These are phyloP conservation scores for Fulvia fulva DNA, from an alignment of 2,329 filamentous ascomycete genomes.

Conservation along the genomic window DNA sequence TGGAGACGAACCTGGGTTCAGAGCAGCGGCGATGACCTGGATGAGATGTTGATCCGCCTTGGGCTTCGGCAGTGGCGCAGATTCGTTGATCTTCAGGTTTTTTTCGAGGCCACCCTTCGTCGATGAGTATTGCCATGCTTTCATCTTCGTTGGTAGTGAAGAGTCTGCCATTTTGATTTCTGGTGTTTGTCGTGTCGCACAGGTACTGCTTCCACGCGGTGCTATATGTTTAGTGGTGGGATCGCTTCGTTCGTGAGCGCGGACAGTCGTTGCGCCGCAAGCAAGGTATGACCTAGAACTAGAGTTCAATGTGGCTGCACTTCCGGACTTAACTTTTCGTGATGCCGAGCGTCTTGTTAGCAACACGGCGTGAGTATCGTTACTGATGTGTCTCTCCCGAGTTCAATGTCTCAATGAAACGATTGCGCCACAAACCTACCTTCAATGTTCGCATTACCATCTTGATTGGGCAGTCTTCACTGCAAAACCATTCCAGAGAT, in stretches of 20 bases:
- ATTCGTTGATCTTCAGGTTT: constrained; percentile 47
- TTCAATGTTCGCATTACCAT: not conserved
- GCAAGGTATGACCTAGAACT: not conserved
- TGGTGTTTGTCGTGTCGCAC: not conserved
- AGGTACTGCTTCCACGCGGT: not conserved
- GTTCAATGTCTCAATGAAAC: too few species aligned
- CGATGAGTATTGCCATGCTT: constrained; percentile 54
- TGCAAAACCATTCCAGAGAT: too few species aligned
- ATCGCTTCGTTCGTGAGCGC: too few species aligned
- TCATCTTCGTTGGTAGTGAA: constrained; percentile 42
- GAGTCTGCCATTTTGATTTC: not conserved
- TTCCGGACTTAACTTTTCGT: not conserved
- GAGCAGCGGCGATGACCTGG: constrained; percentile 48
- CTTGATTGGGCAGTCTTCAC: not conserved
- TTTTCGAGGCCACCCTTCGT: constrained; percentile 50
- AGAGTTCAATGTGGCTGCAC: not conserved
- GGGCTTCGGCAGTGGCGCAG: constrained; percentile 38
- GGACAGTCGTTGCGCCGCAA: not conserved
- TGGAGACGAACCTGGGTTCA: constrained; percentile 44
- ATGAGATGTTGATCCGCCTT: constrained; percentile 51
- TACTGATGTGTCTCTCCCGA: too few species aligned
- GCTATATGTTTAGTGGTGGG: not conserved
- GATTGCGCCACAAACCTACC: too few species aligned
- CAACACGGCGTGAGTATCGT: too few species aligned
- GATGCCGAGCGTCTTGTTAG: not conserved